These are phyloP conservation scores for Puccinia hordei DNA, from an alignment of 1,284 basidiomycete species.

Conservation along the genomic window DNA sequence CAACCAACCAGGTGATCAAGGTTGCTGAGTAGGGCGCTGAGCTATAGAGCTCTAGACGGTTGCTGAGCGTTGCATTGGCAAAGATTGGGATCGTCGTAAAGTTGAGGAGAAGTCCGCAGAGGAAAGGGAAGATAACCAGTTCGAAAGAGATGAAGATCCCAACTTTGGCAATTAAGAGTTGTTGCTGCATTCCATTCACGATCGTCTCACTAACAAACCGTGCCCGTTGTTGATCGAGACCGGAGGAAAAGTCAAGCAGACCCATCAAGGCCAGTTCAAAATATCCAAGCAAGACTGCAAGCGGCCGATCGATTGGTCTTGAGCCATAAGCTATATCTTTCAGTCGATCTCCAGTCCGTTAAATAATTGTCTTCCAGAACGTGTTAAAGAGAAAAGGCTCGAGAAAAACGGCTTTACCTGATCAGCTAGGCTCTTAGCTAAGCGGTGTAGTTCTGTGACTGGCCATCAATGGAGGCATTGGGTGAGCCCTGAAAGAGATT, in stretches of 20 bases:
- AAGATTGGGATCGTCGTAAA: conserved; percentile 81
- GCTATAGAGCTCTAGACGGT: conserved; percentile 66
- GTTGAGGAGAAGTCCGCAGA: conserved; percentile 83
- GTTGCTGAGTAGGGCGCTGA: conserved; percentile 69
- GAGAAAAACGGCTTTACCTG: neutral
- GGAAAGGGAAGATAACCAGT: conserved; percentile 82
- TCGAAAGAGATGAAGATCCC: conserved; percentile 84
- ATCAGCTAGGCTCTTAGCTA: neutral
- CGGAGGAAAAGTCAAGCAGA: conserved; percentile 44
- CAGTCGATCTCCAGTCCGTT: conserved; percentile 16
- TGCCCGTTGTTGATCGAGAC: conserved; percentile 48
- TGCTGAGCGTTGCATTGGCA: conserved; percentile 62
- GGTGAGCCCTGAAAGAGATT: conserved; percentile 2
- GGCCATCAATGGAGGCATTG: conserved; percentile 29
- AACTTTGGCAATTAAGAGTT: conserved; percentile 64
- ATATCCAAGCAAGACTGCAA: conserved; percentile 47
- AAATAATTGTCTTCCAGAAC: conserved; percentile 19
- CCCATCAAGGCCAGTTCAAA: conserved; percentile 42
- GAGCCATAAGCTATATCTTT: conserved; percentile 46
- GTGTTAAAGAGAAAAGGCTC: neutral
- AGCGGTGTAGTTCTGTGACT: neutral
- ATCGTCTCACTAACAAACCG: conserved; percentile 48
- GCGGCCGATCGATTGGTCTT: conserved; percentile 45
- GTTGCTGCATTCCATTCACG: conserved; percentile 47
- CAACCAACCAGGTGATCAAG: conserved; percentile 88